These are phyloP conservation scores for Calocybe cyanea DNA, from an alignment of 768 basidiomycete genomes.

Conservation along the genomic window DNA sequence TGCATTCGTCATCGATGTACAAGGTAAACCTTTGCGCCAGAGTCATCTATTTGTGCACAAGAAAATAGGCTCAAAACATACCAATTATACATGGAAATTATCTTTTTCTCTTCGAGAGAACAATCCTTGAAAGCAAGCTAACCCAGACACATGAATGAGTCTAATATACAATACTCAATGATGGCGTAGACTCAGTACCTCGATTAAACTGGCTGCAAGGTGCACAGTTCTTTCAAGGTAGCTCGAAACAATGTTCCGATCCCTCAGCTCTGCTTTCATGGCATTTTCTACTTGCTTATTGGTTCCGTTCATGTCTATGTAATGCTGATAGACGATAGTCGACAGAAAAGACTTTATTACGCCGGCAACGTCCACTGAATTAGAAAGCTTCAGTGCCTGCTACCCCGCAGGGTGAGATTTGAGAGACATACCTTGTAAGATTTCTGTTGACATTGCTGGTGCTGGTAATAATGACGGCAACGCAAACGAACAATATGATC, in stretches of 20 bases:
- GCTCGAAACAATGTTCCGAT: slow-evolving; percentile 2
- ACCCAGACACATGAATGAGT: no score
- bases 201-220: slow-evolving; percentile 9
- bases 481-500: no score
- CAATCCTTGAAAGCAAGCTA: slow-evolving; percentile 17
- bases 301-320: slow-evolving; percentile 2
- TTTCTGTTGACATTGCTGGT: no score
- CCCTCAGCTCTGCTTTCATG: slow-evolving; percentile 7
- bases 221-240: slow-evolving; percentile 9
- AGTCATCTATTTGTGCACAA: no score
- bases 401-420: no score
- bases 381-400: background rate
- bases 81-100: slow-evolving; percentile 19
- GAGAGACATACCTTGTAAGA: no score
- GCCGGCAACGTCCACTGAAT: background rate
- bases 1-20: slow-evolving; percentile 18
- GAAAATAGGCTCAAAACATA: background rate
- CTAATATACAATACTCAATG: background rate
- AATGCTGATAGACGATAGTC: background rate
- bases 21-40: slow-evolving; percentile 15
- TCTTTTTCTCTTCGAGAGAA: slow-evolving; percentile 16
- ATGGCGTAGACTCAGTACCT: background rate
- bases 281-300: slow-evolving; percentile 7
- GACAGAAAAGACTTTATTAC: slow-evolving; percentile 2
- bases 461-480: no score